These are phyloP conservation scores for Tricholoma bakamatsutake DNA, from an alignment of 768 basidiomycete genomes.

Conservation along the genomic window DNA sequence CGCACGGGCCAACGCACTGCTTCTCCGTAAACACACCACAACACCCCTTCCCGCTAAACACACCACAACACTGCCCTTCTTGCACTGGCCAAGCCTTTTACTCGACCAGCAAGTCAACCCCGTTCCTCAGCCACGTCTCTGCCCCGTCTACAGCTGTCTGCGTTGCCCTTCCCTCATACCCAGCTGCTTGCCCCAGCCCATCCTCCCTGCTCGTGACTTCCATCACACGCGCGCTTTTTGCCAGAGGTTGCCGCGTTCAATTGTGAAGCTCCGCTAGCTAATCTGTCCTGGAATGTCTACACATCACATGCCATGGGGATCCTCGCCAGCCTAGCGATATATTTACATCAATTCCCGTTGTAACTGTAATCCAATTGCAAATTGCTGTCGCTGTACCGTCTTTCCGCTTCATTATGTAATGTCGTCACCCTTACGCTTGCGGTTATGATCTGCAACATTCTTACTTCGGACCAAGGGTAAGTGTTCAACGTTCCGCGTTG, in stretches of 20 bases:
- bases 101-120: no score
- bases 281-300: not conserved
- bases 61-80: no score
- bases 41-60: no score
- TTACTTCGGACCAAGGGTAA: no score
- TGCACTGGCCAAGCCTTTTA: no score
- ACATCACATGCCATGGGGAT: not conserved
- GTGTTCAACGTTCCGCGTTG: no score
- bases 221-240: conserved; percentile 16
- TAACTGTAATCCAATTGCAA: not conserved
- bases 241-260: conserved; percentile 14
- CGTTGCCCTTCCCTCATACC: no score
- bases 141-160: not conserved
- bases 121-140: no score
- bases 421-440: no score
- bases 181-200: not conserved
- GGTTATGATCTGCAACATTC: no score
- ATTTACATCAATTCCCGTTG: no score
- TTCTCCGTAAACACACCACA: conserved; percentile 7
- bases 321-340: no score
- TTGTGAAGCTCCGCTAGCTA: not conserved
- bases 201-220: not conserved
- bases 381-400: not conserved
- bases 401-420: not conserved
- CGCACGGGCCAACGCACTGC: conserved; percentile 35